Evolutionary conservation across 805 yeast genomes (phyloP).

Genomic region (Yarrowia hollandica): DNA sequence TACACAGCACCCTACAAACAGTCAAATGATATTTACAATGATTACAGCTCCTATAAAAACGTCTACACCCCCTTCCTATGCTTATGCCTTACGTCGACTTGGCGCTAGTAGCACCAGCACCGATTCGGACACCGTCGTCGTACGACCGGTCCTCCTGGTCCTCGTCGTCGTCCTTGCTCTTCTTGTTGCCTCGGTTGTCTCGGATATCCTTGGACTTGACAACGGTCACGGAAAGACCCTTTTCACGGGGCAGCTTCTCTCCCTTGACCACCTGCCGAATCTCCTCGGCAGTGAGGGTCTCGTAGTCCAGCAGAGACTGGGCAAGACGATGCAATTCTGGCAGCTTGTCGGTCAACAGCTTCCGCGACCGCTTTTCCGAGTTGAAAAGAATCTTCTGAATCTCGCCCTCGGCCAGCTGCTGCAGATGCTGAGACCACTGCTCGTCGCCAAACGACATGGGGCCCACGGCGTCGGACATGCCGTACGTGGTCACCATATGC

Average conservation of each 20-base stretch:
- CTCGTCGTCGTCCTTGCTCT: constrained; percentile 15
- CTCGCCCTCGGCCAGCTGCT: constrained; percentile 91
- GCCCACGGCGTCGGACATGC: constrained; percentile 93
- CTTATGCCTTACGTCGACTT: constrained; percentile 11
- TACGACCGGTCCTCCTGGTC: constrained; percentile 16
- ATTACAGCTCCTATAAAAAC: constrained; percentile 12
- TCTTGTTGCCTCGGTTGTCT: constrained; percentile 35
- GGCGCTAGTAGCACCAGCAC: constrained; percentile 11
- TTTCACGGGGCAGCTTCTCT: constrained; percentile 66
- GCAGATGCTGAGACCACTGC: constrained; percentile 85
- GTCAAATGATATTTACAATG: constrained; percentile 8
- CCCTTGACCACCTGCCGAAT: constrained; percentile 85
- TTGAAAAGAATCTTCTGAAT: constrained; percentile 71
- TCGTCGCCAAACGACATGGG: constrained; percentile 86
- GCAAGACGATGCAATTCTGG: constrained; percentile 84
- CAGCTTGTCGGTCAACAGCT: constrained; percentile 58
- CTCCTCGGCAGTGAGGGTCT: constrained; percentile 87
- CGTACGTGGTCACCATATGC: constrained; percentile 95
- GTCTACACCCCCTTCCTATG: neutral
- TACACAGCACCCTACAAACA: no score
- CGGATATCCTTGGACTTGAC: constrained; percentile 49
- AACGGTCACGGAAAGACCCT: constrained; percentile 72
- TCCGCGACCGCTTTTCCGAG: constrained; percentile 78
- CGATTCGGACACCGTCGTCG: constrained; percentile 24
- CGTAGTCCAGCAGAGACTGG: constrained; percentile 90